A percentile compares a stretch with the other conserved stretches of the same genome.
These are phyloP conservation scores for Podospora tetraspora DNA, from an alignment of 495 filamentous ascomycete species.

Conservation along the genomic window DNA sequence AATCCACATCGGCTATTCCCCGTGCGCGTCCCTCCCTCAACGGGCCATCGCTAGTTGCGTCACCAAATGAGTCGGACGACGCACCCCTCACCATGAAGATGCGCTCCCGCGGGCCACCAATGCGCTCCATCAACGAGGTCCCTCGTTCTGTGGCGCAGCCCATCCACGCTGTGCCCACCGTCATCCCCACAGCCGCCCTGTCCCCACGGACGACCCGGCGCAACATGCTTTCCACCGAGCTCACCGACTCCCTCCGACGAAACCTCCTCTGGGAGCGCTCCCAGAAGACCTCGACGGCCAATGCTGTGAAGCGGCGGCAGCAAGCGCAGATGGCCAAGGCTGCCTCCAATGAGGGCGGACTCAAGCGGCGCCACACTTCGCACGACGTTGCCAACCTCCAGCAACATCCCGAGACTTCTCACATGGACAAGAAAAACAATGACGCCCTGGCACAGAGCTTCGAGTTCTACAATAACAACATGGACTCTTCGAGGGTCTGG, in stretches of 20 bases:
- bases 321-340: neutral
- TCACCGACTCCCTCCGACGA: constrained; percentile 48
- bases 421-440: constrained; percentile 42
- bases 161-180: constrained; percentile 70
- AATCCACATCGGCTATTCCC: constrained; percentile 73
- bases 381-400: constrained; percentile 80
- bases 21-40: constrained; percentile 68
- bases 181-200: constrained; percentile 57
- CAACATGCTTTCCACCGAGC: constrained; percentile 94
- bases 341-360: constrained; percentile 6
- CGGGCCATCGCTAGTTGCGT: constrained; percentile 65
- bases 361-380: constrained; percentile 88
- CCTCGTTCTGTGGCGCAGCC: constrained; percentile 69
- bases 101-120: constrained; percentile 35
- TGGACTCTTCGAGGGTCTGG: constrained; percentile 32
- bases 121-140: constrained; percentile 59
- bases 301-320: constrained; percentile 51
- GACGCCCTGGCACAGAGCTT: constrained; percentile 43
- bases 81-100: constrained; percentile 63
- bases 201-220: constrained; percentile 89
- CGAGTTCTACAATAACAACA: constrained; percentile 46
- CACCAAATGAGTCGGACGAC: constrained; percentile 65
- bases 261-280: constrained; percentile 36
- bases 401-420: constrained; percentile 59
- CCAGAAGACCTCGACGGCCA: constrained; percentile 75